Evolutionary conservation across 73 alveolate genomes (phyloP), one percentile per base, ranked within the genome.

Genomic region (Blepharisma stoltei): DNA sequence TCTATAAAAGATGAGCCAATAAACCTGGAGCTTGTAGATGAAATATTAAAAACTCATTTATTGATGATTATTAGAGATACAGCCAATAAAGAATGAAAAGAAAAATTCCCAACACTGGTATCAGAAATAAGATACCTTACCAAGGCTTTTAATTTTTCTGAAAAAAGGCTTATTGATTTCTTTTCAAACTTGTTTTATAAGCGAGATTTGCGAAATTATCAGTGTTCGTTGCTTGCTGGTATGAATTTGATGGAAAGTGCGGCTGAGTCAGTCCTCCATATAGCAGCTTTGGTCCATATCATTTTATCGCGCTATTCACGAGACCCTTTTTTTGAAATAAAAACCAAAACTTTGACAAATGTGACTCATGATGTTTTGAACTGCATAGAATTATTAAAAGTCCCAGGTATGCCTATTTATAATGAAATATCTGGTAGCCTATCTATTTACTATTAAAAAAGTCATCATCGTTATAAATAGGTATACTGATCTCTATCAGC

Each of bases 191-290:
- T 14, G 48, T 25, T 60, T 60, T 60, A 60, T 60, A 60, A 18
- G 46, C 14, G 46, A n/a, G 73, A 60, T 60, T 38, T 60, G n/a
- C 37, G 73, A 60, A 60, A 38, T 60, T 60, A 18, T 5, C 73
- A 60, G 23, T 60, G 73, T 25, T 8, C 37, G 18, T 5, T 60
- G 14, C 23, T 60, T 8, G 45, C 45, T 60, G 45, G 48, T 25
- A 14, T n/a, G 14, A 11, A 25, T 14, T 18, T 60, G 49, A 14
- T 9, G 11, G 46, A 14, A 14, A 60, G 23, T 8, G 73, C 46
- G 14, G 73, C 73, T 60, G 73, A 60, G 46, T n/a, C 73, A 14
- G n/a, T 60, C 2, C 37, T 60, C 2, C 73, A 60, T 60, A n/a
- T 14, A 60, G 37, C 73, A 14, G 73, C 73, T 60, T 25, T 60